phyloP scores from a whole-genome alignment of 129 eudicot genomes.

The Saussurea involucrata region DNA sequence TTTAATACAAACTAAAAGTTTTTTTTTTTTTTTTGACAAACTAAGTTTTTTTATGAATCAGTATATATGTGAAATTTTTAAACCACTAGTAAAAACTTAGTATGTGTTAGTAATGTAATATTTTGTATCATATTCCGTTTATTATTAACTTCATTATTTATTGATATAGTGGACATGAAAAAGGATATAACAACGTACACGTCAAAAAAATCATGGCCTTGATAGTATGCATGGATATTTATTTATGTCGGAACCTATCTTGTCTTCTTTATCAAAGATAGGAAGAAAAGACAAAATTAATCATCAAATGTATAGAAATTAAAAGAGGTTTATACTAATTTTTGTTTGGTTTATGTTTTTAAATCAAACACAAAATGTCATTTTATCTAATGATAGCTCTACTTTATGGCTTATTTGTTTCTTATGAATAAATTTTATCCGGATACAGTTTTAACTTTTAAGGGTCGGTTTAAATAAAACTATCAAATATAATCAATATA shows the following conservation, averaged over 20 bases:
- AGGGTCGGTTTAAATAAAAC: neutral
- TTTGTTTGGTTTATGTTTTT: neutral
- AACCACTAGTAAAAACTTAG: neutral
- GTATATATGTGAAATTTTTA: neutral
- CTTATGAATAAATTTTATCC: neutral
- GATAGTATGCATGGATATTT: constrained; percentile 11
- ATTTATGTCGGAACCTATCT: neutral
- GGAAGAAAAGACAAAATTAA: neutral
- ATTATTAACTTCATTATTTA: constrained; percentile 13
- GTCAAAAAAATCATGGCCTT: neutral
- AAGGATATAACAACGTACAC: constrained; percentile 21
- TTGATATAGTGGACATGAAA: constrained; percentile 6
- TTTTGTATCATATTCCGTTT: neutral
- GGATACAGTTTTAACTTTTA: neutral
- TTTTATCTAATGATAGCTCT: neutral
- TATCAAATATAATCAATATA: no score
- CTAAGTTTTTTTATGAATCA: neutral
- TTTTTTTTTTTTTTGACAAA: no score
- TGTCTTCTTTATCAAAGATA: neutral
- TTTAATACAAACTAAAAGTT: no score
- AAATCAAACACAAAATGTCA: neutral
- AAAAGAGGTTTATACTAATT: neutral
- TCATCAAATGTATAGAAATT: neutral
- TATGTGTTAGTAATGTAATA: neutral
- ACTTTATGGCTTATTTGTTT: neutral